Evolutionary conservation across 148 eudicot species (phyloP).

Genomic region (Silene conica): DNA sequence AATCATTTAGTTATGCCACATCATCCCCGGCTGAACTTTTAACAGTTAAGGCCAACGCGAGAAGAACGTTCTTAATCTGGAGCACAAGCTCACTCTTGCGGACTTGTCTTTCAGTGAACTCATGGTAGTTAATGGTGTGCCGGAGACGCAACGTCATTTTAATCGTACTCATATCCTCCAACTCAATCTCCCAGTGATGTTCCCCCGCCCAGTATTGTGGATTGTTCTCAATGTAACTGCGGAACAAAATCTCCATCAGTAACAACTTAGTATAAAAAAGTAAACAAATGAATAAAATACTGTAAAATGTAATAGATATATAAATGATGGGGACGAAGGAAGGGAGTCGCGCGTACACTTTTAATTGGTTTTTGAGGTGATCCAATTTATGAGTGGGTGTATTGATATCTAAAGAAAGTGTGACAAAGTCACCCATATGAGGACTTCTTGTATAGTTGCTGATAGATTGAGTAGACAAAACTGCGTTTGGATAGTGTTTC

Average conservation of each 20-base stretch:
- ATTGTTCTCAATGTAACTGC: not conserved
- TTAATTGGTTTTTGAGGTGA: not conserved
- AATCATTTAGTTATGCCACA: not conserved
- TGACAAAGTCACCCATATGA: constrained; percentile 18
- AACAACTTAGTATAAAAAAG: too few relatives aligned
- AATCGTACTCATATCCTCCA: constrained; percentile 36
- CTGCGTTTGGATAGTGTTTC: constrained; percentile 21
- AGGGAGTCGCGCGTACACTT: too few relatives aligned
- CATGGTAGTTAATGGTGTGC: constrained; percentile 48
- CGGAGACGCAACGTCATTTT: constrained; percentile 38
- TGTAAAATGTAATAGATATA: too few relatives aligned
- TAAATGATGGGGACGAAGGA: too few relatives aligned
- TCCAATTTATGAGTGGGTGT: not conserved
- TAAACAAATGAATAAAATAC: too few relatives aligned
- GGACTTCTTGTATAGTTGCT: constrained; percentile 26
- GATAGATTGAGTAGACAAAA: constrained; percentile 3
- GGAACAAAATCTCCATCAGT: too few relatives aligned
- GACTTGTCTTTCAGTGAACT: constrained; percentile 27
- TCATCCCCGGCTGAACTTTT: not conserved
- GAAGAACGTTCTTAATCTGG: constrained; percentile 22
- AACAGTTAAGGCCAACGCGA: not conserved
- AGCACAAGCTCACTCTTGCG: constrained; percentile 30
- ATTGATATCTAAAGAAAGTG: not conserved
- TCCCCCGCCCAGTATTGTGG: constrained; percentile 28
- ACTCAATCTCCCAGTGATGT: constrained; percentile 43